A percentile compares a stretch with the other conserved stretches of the same genome.
Conservation (phyloP, 176 grass and related monocot genomes). For the Avena sativa region DNA sequence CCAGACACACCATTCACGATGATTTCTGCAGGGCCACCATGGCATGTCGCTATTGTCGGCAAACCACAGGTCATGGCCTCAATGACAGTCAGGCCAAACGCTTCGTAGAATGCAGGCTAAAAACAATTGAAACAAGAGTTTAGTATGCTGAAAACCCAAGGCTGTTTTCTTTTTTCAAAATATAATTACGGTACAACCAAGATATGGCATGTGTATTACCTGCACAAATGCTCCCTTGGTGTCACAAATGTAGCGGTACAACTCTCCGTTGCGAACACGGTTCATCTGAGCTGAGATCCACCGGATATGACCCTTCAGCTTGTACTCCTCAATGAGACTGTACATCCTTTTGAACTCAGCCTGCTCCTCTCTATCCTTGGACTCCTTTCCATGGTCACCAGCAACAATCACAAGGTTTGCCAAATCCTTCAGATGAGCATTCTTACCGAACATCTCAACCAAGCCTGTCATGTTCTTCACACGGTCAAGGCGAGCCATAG, state of each 20-base stretch:
- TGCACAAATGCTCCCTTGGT: conserved; percentile 92
- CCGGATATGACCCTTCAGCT: conserved; percentile 84
- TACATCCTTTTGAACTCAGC: conserved; percentile 97
- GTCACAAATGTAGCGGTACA: conserved; percentile 94
- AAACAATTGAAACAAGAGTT: conserved; percentile 26
- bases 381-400: conserved; percentile 97
- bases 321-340: conserved; percentile 89
- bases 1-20: conserved; percentile 92
- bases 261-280: conserved; percentile 77
- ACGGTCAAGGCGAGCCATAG: conserved; percentile 93
- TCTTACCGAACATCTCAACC: conserved; percentile 94
- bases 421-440: conserved; percentile 71
- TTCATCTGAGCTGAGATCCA: conserved; percentile 99
- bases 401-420: conserved; percentile 94
- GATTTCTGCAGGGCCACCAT: conserved; percentile 95
- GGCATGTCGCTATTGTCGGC: conserved; percentile 86
- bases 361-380: conserved; percentile 90
- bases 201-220: conserved; percentile 39
- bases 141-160: neutral
- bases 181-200: neutral
- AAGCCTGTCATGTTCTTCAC: conserved; percentile 99
- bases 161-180: conserved; percentile 26
- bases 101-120: conserved; percentile 96
- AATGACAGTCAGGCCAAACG: conserved; percentile 85
- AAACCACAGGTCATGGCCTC: conserved; percentile 95